Conservation (phyloP, 257 asterid species). For the Ehretia macrophylla region DNA sequence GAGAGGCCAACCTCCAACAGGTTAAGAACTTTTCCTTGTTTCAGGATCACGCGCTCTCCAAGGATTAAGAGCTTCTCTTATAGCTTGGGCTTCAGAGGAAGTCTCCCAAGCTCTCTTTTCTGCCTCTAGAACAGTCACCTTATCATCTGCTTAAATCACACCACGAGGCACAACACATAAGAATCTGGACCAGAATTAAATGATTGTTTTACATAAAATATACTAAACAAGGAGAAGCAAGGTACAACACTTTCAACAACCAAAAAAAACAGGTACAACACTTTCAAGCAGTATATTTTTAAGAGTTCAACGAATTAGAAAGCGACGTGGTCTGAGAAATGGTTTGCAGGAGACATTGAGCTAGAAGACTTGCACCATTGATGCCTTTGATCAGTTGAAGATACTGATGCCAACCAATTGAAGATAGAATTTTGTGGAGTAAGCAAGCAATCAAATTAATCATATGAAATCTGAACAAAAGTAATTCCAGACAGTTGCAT, state of each 20-base stretch:
- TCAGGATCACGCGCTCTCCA: constrained; percentile 56
- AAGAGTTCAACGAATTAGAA: not conserved
- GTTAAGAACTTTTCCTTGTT: constrained; percentile 39
- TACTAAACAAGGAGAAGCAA: not conserved
- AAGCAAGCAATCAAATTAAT: too few relatives aligned
- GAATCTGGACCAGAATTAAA: not conserved
- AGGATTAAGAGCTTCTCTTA: constrained; percentile 90
- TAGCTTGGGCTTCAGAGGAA: constrained; percentile 78
- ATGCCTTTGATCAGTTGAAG: too few relatives aligned
- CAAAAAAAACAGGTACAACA: not conserved
- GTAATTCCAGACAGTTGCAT: too few relatives aligned
- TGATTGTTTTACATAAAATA: not conserved
- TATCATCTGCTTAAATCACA: constrained; percentile 58
- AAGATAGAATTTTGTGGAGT: too few relatives aligned
- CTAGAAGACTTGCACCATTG: too few relatives aligned
- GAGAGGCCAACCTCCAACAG: constrained; percentile 10
- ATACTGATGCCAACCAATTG: too few relatives aligned
- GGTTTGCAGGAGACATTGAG: too few relatives aligned
- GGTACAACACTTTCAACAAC: not conserved
- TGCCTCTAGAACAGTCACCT: constrained; percentile 76
- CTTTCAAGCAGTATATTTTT: not conserved
- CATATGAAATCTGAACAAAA: too few relatives aligned
- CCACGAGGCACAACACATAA: not conserved
- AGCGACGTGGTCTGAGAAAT: not conserved
- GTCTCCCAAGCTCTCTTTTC: constrained; percentile 86